Base-by-base conservation (phyloP, 768 basidiomycete species). In the Tulasnella sp. region DNA sequence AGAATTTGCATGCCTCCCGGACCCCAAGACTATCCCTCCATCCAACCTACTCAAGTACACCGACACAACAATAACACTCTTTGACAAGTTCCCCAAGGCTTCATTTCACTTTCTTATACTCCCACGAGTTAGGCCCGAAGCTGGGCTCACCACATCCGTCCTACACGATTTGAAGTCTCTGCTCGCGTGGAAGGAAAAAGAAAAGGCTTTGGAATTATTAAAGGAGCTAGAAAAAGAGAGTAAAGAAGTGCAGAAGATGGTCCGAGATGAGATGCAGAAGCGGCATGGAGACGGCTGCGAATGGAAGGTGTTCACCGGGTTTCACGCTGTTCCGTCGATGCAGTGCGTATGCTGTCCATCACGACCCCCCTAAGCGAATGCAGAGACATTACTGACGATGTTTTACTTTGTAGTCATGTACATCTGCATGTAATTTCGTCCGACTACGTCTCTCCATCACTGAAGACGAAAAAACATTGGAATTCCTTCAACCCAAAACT, bases 391-490 rank as follows among this genome's bases (percentile, higher is more conserved):
- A 74, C 22, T 29, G 58, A 78, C 69, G 69, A 58, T 70, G 54
- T 40, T 31, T 64, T 15, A 1, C 6, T 31, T 49, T 14, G 29
- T 17, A 93, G 93, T 77, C 93, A 95, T 81, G 77, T 95, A 2
- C 93, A 97, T 80, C 82, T 97, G 14, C 96, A 97, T 81, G 89
- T 97, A 72, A 83, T 97, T 49, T 95, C 94, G 3, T 86, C 88
- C 5, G 96, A 97, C 81, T 81, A 95, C 42, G 86, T 86, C 74
- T 91, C 91, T 0, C 86, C 88, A 11, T 84, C 83, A 72, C 83
- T 96, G 85, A 97, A 96, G 84, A 87, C 85, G 75, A 97, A 97
- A 85, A 93, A 91, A 80, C 96, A 97, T 79, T 93, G 94, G 83
- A 96, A 96, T 80, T 92, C 93, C 6, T 97, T 96, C 83, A 91